Base-by-base conservation (phyloP, 2,329 filamentous ascomycete species). In the Colletotrichum trifolii region DNA sequence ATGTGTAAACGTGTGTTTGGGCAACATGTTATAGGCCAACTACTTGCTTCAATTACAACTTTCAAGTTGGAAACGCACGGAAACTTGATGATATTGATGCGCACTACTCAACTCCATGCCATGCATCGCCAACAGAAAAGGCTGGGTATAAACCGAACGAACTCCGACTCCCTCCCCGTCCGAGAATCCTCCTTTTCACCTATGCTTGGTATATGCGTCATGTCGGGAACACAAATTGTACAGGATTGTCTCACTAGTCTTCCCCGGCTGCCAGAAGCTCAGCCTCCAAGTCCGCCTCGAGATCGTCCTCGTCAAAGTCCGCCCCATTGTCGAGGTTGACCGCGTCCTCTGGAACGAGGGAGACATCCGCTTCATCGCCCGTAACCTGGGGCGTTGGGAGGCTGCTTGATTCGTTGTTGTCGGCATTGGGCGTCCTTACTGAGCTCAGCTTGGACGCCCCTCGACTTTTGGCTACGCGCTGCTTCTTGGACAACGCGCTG, bases 261-360 rank as follows among this genome's bases (percentile, higher is more conserved):
- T 64, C 60, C 10, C 64, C 68, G 86, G 63, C 88, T 1, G 87
- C 87, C 71, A 88, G 78, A 73, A 91, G 80, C 70, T 89, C 88
- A 42, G 86, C 85, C 74, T 89, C 89, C 54, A 90, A 75, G 70
- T 89, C 87, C 34, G 82, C 84, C 70, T 86, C 86, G 36, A 86
- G 75, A 69, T 86, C 82, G 58, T 85, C 84, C 9, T 86, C 84
- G 48, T 83, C 81, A 54, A 81, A 76, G 46, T 81, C 81, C n/a
- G 75, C 75, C 8, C 74, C 74, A 45, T 75, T 73, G n/a, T 74
- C 74, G 8, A 53, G 39, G 38, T 71, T 71, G 6, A 49, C 50
- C 68, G 64, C 15, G 63, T 73, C 33, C 46, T 74, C 71, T 11
- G 54, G 54, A 7, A 50, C 43, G n/a, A 64, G 48, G 7, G 64